phyloP scores from a whole-genome alignment of 1,284 basidiomycete genomes.

The Anthracocystis panici-leucophaei region DNA sequence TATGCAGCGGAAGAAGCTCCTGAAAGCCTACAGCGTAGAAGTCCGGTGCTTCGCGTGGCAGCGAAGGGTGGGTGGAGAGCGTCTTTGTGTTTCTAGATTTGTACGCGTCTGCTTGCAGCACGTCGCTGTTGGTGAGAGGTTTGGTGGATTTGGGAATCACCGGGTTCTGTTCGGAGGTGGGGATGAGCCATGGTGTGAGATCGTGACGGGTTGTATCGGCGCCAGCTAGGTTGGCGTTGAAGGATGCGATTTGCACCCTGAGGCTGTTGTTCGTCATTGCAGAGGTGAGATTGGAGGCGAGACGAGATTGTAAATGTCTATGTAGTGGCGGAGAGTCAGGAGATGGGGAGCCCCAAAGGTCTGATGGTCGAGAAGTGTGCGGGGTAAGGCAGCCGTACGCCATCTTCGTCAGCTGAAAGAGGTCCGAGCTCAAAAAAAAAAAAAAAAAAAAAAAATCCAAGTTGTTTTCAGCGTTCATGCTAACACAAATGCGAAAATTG shows the following conservation, averaged over 20 bases:
- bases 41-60: conserved; percentile 72
- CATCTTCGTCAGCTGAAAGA: conserved; percentile 16
- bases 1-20: conserved; percentile 81
- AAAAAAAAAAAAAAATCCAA: neutral
- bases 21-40: conserved; percentile 90
- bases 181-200: conserved; percentile 67
- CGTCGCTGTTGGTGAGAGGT: conserved; percentile 38
- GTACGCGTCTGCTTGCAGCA: conserved; percentile 31
- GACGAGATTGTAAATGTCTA: neutral
- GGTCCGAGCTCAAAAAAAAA: neutral
- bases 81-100: conserved; percentile 43
- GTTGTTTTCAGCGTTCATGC: neutral
- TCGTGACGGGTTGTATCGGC: conserved; percentile 69
- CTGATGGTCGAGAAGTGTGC: neutral
- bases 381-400: conserved; percentile 3
- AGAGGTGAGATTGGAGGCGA: neutral
- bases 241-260: conserved; percentile 83
- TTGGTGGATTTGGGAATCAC: conserved; percentile 69
- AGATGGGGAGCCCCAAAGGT: neutral
- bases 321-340: neutral
- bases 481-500: conserved; percentile 1
- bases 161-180: conserved; percentile 59
- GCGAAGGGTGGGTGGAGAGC: conserved; percentile 37
- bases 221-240: conserved; percentile 85
- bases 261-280: conserved; percentile 42